A percentile compares a stretch with the other conserved stretches of the same genome.
Evolutionary conservation across 495 filamentous ascomycete genomes (phyloP).

Genomic region (Trichoderma orchidacearum): DNA sequence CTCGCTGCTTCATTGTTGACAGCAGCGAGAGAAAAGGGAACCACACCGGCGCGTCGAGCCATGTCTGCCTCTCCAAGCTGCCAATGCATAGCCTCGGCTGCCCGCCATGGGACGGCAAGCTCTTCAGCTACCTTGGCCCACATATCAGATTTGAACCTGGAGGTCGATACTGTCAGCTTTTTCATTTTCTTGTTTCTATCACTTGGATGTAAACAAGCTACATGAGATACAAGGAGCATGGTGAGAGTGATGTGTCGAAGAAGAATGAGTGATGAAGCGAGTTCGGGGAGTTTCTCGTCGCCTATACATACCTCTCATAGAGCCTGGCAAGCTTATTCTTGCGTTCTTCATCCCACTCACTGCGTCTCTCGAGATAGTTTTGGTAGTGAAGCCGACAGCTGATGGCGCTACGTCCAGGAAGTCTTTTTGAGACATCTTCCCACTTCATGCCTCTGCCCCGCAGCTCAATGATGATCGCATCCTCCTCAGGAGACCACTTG

Average conservation of each 20-base stretch:
- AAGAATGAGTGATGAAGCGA: background rate
- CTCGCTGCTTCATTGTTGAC: constrained; percentile 43
- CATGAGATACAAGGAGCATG: no score
- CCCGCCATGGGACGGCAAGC: constrained; percentile 92
- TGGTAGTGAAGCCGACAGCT: constrained; percentile 93
- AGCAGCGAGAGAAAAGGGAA: constrained; percentile 60
- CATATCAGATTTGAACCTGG: constrained; percentile 92
- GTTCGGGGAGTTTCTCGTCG: background rate
- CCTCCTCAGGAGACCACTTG: constrained; percentile 91
- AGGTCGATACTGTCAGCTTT: constrained; percentile 8
- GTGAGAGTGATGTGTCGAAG: no score
- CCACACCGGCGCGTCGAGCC: constrained; percentile 73
- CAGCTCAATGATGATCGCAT: constrained; percentile 77
- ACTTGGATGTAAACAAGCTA: no score
- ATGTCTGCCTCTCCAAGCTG: constrained; percentile 87
- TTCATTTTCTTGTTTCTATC: no score
- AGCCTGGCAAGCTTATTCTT: constrained; percentile 91
- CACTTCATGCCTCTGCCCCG: constrained; percentile 88
- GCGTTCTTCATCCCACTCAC: constrained; percentile 92
- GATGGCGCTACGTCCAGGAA: constrained; percentile 84
- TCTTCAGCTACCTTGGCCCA: constrained; percentile 89
- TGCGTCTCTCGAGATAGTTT: constrained; percentile 83
- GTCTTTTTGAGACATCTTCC: constrained; percentile 87
- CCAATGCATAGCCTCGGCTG: constrained; percentile 97
- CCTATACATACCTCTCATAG: constrained; percentile 74